phyloP scores from a whole-genome alignment of 2,329 filamentous ascomycete species.

The Calonectria hongkongensis region DNA sequence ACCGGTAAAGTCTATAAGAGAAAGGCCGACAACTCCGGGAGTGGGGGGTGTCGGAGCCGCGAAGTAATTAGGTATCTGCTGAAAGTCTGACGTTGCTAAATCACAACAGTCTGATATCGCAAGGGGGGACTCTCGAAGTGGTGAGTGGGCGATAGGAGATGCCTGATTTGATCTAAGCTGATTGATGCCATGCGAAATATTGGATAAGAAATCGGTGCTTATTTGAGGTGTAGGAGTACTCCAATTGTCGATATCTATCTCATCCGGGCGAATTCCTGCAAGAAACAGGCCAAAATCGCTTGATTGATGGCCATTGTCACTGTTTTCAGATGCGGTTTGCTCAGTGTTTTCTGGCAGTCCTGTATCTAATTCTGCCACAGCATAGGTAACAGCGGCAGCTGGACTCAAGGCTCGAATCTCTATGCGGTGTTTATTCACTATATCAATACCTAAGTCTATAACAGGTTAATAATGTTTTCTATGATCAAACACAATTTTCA shows the following conservation, averaged over 20 bases:
- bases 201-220: not conserved
- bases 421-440: constrained; percentile 11
- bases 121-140: too few species aligned
- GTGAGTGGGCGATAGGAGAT: too few species aligned
- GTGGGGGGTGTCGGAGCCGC: too few species aligned
- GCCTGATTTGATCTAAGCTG: too few species aligned
- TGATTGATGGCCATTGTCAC: not conserved
- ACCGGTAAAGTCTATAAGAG: not conserved
- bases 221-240: not conserved
- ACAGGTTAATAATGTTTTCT: not conserved
- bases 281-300: not conserved
- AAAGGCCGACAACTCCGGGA: too few species aligned
- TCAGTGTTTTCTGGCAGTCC: not conserved
- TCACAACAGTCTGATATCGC: not conserved
- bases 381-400: not conserved
- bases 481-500: not conserved
- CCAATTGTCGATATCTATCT: not conserved
- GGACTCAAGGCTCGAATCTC: not conserved
- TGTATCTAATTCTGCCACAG: too few species aligned
- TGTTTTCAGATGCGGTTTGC: not conserved
- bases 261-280: not conserved
- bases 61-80: too few species aligned
- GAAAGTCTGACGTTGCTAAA: not conserved
- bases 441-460: constrained; percentile 26
- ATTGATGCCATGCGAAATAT: not conserved